Evolutionary conservation across 2,329 filamentous ascomycete genomes (phyloP), one percentile per base, ranked within the genome.

Genomic region (Fusarium sp.): DNA sequence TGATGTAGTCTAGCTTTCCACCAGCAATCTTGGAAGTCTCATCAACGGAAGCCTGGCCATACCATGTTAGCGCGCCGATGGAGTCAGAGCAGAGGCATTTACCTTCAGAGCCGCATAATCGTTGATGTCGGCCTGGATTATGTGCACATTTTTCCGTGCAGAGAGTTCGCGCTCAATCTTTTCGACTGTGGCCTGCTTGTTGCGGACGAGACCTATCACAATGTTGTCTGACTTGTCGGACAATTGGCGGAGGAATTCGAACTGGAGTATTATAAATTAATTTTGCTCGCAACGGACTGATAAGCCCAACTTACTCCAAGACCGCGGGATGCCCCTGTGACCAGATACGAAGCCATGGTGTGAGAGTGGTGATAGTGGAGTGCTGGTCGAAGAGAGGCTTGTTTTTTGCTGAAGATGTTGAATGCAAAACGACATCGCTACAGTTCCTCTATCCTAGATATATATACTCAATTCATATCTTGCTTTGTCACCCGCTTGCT

Each of bases 1-100:
- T 86, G 7, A 90, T 76, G 68, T 87, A 87, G 77, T 90, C 88
- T 7, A 90, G 70, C 58, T 79, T 77, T 14, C 83, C 82, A 4
- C 80, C 80, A 0, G 82, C 82, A n/a, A 83, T 81, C n/a, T 78
- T 75, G 15, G 65, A 47, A 1, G 63, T 68, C 27, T 68, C 56
- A 86, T 74, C 1, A 80, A 82, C 52, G 2, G 69, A 50, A 6
- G 54, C 56, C 75, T 77, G 1, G 8, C 6, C 4, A 4, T 2
- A 3, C 10, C 14, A 4, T 9, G 4, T 58, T 40, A 58, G 54
- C 35, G 12, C 17, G 2, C 3, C 1, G 7, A 3, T 37, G 6
- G 40, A 10, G n/a, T 12, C 6, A 9, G 22, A 27, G 2, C 4
- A 10, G 14, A 2, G 6, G 10, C 1, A 1, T 2, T 40, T 47